These are phyloP conservation scores for Magnusiomyces tetraspermus DNA, from an alignment of 1,139 yeast species.

Conservation along the genomic window DNA sequence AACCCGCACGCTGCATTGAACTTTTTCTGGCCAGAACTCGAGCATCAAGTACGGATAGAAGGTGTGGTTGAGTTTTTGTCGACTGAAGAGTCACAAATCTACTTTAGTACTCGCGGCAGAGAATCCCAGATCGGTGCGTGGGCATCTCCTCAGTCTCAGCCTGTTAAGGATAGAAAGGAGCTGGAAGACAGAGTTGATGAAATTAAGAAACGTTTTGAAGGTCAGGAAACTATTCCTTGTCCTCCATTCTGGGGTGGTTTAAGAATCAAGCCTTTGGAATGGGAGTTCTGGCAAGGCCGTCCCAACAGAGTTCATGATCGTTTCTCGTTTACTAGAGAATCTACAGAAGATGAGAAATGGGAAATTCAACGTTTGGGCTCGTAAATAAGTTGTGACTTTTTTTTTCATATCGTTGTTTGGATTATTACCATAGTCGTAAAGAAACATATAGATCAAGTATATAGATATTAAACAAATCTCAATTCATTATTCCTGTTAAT, in stretches of 20 bases:
- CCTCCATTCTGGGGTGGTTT: conserved; percentile 97
- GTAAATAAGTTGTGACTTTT: no score
- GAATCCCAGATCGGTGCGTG: conserved; percentile 94
- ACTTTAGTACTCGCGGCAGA: conserved; percentile 79
- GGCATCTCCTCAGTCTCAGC: conserved; percentile 83
- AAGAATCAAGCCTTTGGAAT: conserved; percentile 74
- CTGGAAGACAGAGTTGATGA: conserved; percentile 45
- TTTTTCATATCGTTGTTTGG: no score
- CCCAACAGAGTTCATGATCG: conserved; percentile 85
- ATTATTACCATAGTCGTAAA: neutral
- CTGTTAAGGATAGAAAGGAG: conserved; percentile 48
- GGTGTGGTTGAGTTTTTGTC: conserved; percentile 70
- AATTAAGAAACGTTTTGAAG: conserved; percentile 49
- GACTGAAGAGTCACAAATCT: conserved; percentile 63
- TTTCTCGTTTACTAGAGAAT: conserved; percentile 56
- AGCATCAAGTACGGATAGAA: conserved; percentile 89
- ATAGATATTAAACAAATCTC: neutral
- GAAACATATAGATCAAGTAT: neutral
- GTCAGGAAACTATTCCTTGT: conserved; percentile 62
- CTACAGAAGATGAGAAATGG: conserved; percentile 46
- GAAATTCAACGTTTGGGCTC: conserved; percentile 65
- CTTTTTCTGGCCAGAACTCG: conserved; percentile 88
- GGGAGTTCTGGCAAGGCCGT: conserved; percentile 98
- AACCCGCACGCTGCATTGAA: conserved; percentile 76
- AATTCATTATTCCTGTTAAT: no score